Evolutionary conservation across 1,284 basidiomycete genomes (phyloP), one percentile per base, ranked within the genome.

Genomic region (Tilletia caries): DNA sequence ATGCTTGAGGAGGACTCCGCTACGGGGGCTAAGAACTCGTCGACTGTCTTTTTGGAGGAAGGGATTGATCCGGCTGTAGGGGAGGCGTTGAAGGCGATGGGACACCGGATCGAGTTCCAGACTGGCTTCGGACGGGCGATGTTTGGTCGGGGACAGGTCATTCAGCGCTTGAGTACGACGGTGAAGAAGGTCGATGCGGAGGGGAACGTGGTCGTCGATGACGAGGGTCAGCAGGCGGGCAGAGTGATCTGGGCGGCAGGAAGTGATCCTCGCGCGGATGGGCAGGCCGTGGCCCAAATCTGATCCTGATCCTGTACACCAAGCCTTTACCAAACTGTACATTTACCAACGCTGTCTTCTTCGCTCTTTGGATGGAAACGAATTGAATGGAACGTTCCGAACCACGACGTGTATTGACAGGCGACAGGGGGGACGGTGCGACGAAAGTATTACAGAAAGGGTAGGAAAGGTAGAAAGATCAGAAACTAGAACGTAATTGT

Each of bases 41-140:
- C 90, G 70, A 89, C 91, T 74, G 90, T 96, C 3, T 93, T 90
- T 83, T 88, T 97, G 68, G 95, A 97, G 83, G 91, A 94, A 34
- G 91, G 89, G 0, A 90, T 96, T 68, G 85, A 85, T 86, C 91
- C 90, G 70, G 76, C 73, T 20, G 81, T 80, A 6, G 81, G 81
- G 10, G 76, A 77, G 13, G 66, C 74, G 68, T 73, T 84, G 29
- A 69, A 75, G 90, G 89, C 84, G 32, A 93, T 96, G 91, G 95
- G 95, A 0, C 95, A 98, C 81, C 88, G 91, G 75, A 90, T 90
- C 58, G 88, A 89, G 67, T 70, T 86, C 0, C 87, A 90, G 1
- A 85, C 79, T 10, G 91, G 90, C 0, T 89, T 89, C 81, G 84
- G 83, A 29, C 86, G 93, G 68, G 86, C 85, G 3, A 88, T 91